Evolutionary conservation across 441 rosid genomes (phyloP).

Genomic region (Capsella rubella): DNA sequence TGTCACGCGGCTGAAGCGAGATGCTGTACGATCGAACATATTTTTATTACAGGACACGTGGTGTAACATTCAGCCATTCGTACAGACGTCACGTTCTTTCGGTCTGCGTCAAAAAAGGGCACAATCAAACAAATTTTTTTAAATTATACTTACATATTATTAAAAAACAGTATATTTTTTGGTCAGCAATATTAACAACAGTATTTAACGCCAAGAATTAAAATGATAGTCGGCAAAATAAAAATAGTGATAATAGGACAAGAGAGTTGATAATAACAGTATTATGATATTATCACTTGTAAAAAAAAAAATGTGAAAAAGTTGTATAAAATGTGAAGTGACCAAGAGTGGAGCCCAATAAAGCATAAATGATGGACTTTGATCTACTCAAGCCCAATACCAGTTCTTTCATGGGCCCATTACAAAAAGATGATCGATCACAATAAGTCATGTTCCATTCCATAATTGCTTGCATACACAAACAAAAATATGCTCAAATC

Average conservation of each 20-base stretch:
- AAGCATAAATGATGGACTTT: not conserved
- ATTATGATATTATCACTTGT: no score
- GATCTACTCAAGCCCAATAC: not conserved
- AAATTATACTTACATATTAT: not conserved
- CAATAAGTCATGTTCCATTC: not conserved
- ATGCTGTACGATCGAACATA: not conserved
- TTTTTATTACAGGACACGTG: conserved; percentile 36
- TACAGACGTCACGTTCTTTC: conserved; percentile 42
- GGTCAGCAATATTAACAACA: no score
- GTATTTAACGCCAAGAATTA: not conserved
- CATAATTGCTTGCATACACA: not conserved
- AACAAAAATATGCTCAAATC: not conserved
- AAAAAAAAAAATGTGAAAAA: not conserved
- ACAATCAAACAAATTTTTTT: not conserved
- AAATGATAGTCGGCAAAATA: not conserved
- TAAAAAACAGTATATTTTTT: not conserved
- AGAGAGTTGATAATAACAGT: no score
- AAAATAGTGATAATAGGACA: not conserved
- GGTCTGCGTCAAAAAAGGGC: conserved; percentile 19
- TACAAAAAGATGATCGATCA: not conserved
- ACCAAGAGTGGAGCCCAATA: conserved; percentile 21
- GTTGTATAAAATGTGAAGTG: not conserved
- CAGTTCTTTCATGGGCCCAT: conserved; percentile 9
- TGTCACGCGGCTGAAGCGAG: conserved; percentile 34
- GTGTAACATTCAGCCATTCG: conserved; percentile 28